Evolutionary conservation across 1,139 yeast species (phyloP).

Genomic region (Lodderomyces parapsilosis): DNA sequence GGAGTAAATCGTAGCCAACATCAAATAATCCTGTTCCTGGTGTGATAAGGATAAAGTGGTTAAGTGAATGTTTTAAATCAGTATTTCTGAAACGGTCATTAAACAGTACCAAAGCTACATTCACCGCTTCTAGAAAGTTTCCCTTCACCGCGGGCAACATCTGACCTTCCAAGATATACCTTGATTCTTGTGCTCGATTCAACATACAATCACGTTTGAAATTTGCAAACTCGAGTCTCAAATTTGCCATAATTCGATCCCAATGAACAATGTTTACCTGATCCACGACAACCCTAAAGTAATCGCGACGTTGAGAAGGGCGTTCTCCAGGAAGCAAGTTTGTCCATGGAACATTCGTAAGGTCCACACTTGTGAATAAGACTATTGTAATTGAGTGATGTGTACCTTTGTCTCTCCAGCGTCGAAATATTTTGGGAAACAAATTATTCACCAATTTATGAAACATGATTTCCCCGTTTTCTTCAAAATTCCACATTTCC

Average conservation of each 20-base stretch:
- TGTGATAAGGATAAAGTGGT: conserved; percentile 79
- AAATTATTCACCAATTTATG: conserved; percentile 88
- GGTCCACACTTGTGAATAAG: conserved; percentile 78
- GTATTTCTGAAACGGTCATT: conserved; percentile 83
- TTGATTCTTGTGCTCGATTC: conserved; percentile 36
- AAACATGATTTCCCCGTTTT: conserved; percentile 90
- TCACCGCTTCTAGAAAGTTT: conserved; percentile 82
- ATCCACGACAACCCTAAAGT: conserved; percentile 91
- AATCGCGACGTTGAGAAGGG: conserved; percentile 68
- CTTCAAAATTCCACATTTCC: conserved; percentile 99
- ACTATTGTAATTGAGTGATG: conserved; percentile 92
- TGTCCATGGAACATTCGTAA: conserved; percentile 55
- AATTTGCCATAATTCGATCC: conserved; percentile 87
- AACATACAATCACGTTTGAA: conserved; percentile 72
- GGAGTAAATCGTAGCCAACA: conserved; percentile 77
- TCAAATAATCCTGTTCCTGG: conserved; percentile 95
- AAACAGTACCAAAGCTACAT: conserved; percentile 75
- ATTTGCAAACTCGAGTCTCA: conserved; percentile 80
- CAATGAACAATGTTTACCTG: conserved; percentile 85
- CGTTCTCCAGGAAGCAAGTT: conserved; percentile 70
- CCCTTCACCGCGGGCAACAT: conserved; percentile 88
- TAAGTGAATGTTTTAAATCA: conserved; percentile 82
- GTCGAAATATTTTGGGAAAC: conserved; percentile 83
- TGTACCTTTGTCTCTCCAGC: conserved; percentile 83
- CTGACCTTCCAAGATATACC: conserved; percentile 49